phyloP scores from a whole-genome alignment of 371 early-diverging fungal species.

The Saksenaea oblongispora region DNA sequence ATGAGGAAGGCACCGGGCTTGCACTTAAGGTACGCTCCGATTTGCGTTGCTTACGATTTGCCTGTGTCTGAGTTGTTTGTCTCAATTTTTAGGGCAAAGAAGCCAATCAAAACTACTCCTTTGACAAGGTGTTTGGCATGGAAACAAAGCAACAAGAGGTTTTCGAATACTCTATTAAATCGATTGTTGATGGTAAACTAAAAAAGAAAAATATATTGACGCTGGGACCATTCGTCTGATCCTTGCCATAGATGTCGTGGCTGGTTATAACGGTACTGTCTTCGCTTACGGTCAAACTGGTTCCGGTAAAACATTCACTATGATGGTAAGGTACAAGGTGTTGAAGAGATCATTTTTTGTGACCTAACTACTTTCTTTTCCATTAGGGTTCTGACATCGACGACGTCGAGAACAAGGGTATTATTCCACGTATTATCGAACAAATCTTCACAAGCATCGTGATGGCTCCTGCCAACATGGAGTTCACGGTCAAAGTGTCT shows the following conservation, averaged over 20 bases:
- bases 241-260: slow-evolving; percentile 59
- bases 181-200: slow-evolving; percentile 85
- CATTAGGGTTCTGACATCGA: slow-evolving; percentile 94
- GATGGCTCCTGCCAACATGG: slow-evolving; percentile 83
- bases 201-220: neutral
- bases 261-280: slow-evolving; percentile 96
- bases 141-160: slow-evolving; percentile 81
- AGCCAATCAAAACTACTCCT: slow-evolving; percentile 79
- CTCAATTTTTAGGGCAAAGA: slow-evolving; percentile 72
- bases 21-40: slow-evolving; percentile 61
- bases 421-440: slow-evolving; percentile 93
- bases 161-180: slow-evolving; percentile 87
- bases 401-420: slow-evolving; percentile 85
- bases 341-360: slow-evolving; percentile 29
- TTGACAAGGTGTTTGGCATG: slow-evolving; percentile 89
- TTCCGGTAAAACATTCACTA: slow-evolving; percentile 98
- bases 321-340: slow-evolving; percentile 77
- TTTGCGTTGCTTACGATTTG: neutral
- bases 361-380: slow-evolving; percentile 69
- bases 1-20: slow-evolving; percentile 80
- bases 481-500: slow-evolving; percentile 93
- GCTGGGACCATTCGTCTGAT: neutral
- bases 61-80: neutral
- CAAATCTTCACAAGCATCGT: slow-evolving; percentile 86
- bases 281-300: slow-evolving; percentile 99